A percentile compares a stretch with the other conserved stretches of the same genome.
These are phyloP conservation scores for Westerdykella aurantiaca DNA, from an alignment of 2,329 filamentous ascomycete species.

Conservation along the genomic window DNA sequence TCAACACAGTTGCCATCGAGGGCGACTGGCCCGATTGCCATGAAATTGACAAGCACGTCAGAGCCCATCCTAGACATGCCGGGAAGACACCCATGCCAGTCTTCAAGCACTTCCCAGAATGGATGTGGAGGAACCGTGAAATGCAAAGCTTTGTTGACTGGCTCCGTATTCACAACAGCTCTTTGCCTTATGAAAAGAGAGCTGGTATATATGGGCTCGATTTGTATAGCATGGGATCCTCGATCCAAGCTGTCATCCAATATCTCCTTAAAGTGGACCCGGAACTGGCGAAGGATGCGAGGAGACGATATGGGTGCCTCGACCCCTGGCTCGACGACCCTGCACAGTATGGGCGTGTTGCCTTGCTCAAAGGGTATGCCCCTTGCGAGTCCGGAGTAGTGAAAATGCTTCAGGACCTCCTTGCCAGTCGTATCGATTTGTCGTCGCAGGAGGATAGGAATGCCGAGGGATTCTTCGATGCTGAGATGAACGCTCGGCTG, in stretches of 20 bases:
- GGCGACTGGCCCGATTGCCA: constrained; percentile 53
- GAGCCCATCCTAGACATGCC: constrained; percentile 36
- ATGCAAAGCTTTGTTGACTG: constrained; percentile 49
- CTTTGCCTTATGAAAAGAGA: constrained; percentile 23
- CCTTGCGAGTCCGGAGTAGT: constrained; percentile 46
- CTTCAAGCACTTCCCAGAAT: constrained; percentile 49
- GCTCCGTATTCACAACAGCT: constrained; percentile 40
- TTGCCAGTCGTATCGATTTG: constrained; percentile 42
- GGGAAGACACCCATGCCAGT: constrained; percentile 22
- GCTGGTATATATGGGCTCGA: constrained; percentile 49
- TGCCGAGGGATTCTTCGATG: constrained; percentile 46
- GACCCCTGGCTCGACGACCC: constrained; percentile 48
- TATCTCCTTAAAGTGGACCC: constrained; percentile 47
- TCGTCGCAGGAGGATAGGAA: constrained; percentile 21
- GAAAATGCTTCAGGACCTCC: constrained; percentile 42
- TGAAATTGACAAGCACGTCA: constrained; percentile 47
- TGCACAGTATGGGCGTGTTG: constrained; percentile 43
- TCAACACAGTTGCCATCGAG: constrained; percentile 48
- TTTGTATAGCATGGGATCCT: constrained; percentile 46
- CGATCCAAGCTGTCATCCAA: constrained; percentile 44
- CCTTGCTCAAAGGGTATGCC: constrained; percentile 32
- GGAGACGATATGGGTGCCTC: constrained; percentile 42
- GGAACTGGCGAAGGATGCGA: constrained; percentile 40
- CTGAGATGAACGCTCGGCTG: constrained; percentile 48
- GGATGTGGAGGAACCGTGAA: constrained; percentile 54